Evolutionary conservation across 371 early-diverging fungal species (phyloP), one percentile per base, ranked within the genome.

Genomic region (Dentiscutata heterogama): DNA sequence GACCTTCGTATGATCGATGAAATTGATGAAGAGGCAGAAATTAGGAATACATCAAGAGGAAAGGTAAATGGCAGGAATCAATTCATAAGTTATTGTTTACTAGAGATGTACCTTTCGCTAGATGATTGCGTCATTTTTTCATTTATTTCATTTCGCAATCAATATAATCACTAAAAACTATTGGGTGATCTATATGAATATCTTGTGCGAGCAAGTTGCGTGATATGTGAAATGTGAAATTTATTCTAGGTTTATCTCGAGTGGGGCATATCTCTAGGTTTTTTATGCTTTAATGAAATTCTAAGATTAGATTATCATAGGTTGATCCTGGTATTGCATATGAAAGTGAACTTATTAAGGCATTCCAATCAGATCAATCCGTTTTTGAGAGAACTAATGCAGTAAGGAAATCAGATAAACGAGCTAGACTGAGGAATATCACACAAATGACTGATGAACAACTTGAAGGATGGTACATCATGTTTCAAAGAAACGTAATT

Each of bases 361-460:
- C 84, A n/a, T 91, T 84, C 82, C 84, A 84, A 7, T 85, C 87
- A 6, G 84, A 90, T 53, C 91, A 91, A 16, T 87, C 88, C 0
- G 84, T 93, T 7, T 93, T 96, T 81, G 90, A 90, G 22, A 88
- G 91, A 58, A 88, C 87, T 31, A 83, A 85, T 25, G 86, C 86
- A 25, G 85, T 89, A 20, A 89, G 97, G 65, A 94, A 93, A 82
- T 88, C 91, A 7, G 83, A 88, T 6, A 88, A 89, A 68, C 88
- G 98, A 27, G 90, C 84, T 13, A 86, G 86, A 27, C 84, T 97
- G 27, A 88, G 91, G 35, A 84, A 88, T 46, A 80, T 88, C 71
- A 95, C 96, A 7, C 91, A 91, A n/a, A 90, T 96, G 92, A 89
- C 92, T 0, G 95, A 97, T 82, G 97, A 98, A 84, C 97, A 97